Percentiles rank a stretch among this genome's conserved stretches.
Conservation (phyloP, 2,329 filamentous ascomycete genomes). For the Nannizziopsis barbatae region DNA sequence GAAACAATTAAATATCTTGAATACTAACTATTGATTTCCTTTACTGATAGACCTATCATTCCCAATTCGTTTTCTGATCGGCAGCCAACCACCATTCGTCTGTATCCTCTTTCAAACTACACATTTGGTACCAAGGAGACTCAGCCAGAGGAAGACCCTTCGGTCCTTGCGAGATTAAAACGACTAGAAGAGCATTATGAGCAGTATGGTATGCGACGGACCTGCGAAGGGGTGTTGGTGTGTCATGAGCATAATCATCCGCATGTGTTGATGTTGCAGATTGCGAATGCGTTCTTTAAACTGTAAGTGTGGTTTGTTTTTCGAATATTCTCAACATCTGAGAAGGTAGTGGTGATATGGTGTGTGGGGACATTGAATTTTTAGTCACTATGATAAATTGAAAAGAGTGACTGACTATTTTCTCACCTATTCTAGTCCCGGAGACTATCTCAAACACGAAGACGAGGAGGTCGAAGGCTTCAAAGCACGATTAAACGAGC, state of each 20-base stretch:
- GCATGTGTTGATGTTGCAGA: slow-evolving; percentile 97
- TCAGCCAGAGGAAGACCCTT: slow-evolving; percentile 94
- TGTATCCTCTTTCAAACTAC: slow-evolving; percentile 96
- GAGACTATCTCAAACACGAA: slow-evolving; percentile 76
- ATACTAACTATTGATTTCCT: slow-evolving; percentile 8
- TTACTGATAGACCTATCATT: slow-evolving; percentile 50
- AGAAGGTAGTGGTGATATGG: not conserved
- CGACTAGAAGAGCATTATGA: slow-evolving; percentile 92
- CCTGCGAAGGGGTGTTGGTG: slow-evolving; percentile 91
- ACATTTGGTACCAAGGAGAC: slow-evolving; percentile 98
- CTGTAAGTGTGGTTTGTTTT: slow-evolving; percentile 41
- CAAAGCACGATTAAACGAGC: slow-evolving; percentile 82
- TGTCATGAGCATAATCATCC: slow-evolving; percentile 99
- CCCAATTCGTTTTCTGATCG: slow-evolving; percentile 78
- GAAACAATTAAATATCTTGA: not conserved
- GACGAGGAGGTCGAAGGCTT: slow-evolving; percentile 93
- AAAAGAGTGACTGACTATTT: not conserved
- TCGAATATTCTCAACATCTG: not conserved
- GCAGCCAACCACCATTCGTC: slow-evolving; percentile 77
- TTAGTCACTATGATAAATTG: not conserved
- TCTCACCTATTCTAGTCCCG: slow-evolving; percentile 45
- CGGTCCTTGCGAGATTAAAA: slow-evolving; percentile 81
- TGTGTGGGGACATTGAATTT: not conserved
- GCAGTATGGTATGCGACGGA: slow-evolving; percentile 88
- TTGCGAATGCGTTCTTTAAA: slow-evolving; percentile 99